Evolutionary conservation across 2,329 filamentous ascomycete genomes (phyloP), one percentile per base, ranked within the genome.

Genomic region (Metarhizium humberi): DNA sequence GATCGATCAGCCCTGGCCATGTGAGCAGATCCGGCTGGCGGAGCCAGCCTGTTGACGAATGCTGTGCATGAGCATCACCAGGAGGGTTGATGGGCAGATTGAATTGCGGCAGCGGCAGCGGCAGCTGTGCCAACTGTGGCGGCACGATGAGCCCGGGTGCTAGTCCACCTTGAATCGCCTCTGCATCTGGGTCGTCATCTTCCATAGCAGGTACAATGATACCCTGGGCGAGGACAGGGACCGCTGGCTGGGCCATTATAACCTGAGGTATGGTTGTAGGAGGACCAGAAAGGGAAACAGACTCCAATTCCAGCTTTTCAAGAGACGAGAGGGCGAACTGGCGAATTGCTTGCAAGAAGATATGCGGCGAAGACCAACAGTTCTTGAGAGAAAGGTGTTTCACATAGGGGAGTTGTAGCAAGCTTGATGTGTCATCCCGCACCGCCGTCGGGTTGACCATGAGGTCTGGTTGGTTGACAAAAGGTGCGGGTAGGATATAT

Each of bases 301-400:
- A 85, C 60, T 87, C 77, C 2, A 89, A 69, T 8, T 76, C 76
- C 16, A 89, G 65, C 20, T 74, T 76, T 58, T 78, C 72, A 13
- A 88, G 67, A 2, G 67, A 72, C 7, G 68, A 64, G 5, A 69
- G 63, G 20, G 75, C 72, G 66, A 84, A 78, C 4, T 67, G 65
- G 2, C 70, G 69, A 56, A 84, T 69, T 52, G 84, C 74, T 11
- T 75, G 70, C 36, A 77, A 63, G 36, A 88, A 72, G 2, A 82
- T 73, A 45, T 78, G 72, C 0, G 86, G 85, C 3, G 78, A 78
- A 13, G 82, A 71, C 84, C 85, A 89, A 68, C 85, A 88, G 61
- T 89, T 89, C 60, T 81, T 81, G 8, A 89, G 70, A 0, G 78
- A 84, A 2, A 90, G 67, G 51, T 81, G 72, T 57, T 80, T 73